Evolutionary conservation across 495 filamentous ascomycete genomes (phyloP), one percentile per base, ranked within the genome.

Genomic region (Penicillium diatomitis): DNA sequence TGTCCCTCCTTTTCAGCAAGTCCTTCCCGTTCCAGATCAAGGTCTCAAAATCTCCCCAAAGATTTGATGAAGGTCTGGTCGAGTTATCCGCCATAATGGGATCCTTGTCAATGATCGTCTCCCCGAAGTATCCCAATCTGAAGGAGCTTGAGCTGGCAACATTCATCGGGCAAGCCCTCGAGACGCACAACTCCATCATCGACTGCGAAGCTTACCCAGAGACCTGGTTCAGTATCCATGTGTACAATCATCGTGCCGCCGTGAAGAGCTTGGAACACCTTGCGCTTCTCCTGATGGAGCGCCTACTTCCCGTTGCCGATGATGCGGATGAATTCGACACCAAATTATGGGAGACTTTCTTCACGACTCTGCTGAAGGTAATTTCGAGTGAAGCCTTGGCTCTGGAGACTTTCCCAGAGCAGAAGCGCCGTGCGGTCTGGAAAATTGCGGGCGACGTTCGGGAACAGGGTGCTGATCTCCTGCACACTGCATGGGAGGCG

Each of bases 361-460:
- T 99, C 64, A 84, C 79, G 8, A 90, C 88, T 0, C 68, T 99
- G 40, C 75, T 99, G 33, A 88, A 85, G 59, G 84, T 97, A 4
- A 88, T 97, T 6, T 86, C 87, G 0, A 95, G 87, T 54, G 80
- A 90, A 38, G 86, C 85, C 5, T 73, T 99, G 8, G 90, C 92
- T 9, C 78, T 99, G 28, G 92, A 99, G 61, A 96, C 90, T 0
- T 97, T 96, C 63, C 88, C 94, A 0, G 94, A 97, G 66, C 92
- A 99, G 67, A 97, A 96, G 65, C 74, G 94, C 36, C 73, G 92
- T 29, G 90, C 91, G 3, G 90, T 97, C 9, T 97, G 94, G 92
- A 97, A 97, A 71, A 95, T 99, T 58, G 94, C 90, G 30, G 94
- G 92, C 20, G 92, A 99, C 73, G 88, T 99, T 44, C 76, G 92